phyloP scores from a whole-genome alignment of 176 grass and related monocot genomes.

The Areca catechu region DNA sequence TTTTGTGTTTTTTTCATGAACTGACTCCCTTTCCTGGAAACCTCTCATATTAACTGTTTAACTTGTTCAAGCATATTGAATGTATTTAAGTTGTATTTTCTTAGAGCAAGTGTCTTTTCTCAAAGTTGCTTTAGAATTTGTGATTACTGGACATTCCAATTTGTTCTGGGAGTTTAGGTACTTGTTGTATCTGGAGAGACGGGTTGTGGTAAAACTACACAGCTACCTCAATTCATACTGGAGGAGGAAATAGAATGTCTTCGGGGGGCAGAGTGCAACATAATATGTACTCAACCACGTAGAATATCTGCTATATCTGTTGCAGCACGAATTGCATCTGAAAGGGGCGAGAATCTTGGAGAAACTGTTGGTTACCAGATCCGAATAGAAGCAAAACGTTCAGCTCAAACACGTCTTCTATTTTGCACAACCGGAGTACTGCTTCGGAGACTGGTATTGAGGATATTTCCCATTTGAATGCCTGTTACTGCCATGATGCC shows the following conservation, averaged over 20 bases:
- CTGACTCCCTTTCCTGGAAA: no score
- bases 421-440: constrained; percentile 97
- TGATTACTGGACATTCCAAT: not conserved
- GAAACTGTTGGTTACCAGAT: constrained; percentile 96
- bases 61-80: no score
- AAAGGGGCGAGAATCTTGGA: constrained; percentile 80
- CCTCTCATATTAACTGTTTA: no score
- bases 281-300: constrained; percentile 95
- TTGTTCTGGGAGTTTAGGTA: constrained; percentile 43
- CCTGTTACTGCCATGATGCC: no score
- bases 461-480: no score
- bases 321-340: constrained; percentile 72
- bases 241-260: constrained; percentile 80
- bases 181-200: constrained; percentile 96
- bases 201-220: constrained; percentile 94
- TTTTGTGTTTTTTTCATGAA: no score
- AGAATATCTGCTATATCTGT: constrained; percentile 96
- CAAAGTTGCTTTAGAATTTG: not conserved
- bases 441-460: constrained; percentile 73
- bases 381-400: constrained; percentile 76
- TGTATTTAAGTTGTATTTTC: no score
- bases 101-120: no score
- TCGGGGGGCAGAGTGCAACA: constrained; percentile 71
- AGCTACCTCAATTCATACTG: constrained; percentile 89
- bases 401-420: constrained; percentile 59